Evolutionary conservation across 2,329 filamentous ascomycete genomes (phyloP).

Genomic region (Penicillium capsulatum): DNA sequence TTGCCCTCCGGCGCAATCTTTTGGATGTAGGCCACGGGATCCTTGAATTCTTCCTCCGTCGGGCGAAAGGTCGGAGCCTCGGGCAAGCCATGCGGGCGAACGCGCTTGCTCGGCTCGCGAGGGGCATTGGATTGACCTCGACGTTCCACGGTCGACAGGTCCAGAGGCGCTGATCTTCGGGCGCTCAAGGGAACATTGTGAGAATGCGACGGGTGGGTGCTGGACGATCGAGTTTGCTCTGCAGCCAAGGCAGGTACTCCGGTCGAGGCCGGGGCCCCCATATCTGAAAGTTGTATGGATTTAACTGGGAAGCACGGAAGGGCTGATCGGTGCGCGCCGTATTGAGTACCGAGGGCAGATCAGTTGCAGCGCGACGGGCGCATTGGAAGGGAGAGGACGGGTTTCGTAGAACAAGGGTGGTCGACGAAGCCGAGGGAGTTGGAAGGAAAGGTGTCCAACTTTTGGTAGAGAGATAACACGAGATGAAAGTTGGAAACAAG

Average conservation of each 20-base stretch:
- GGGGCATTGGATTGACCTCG: constrained; percentile 75
- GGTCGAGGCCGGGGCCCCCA: constrained; percentile 46
- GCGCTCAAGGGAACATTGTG: constrained; percentile 59
- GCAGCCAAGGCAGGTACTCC: constrained; percentile 35
- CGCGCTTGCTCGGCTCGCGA: constrained; percentile 71
- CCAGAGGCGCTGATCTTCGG: constrained; percentile 64
- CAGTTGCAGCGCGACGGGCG: constrained; percentile 31
- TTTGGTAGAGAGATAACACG: constrained; percentile 6
- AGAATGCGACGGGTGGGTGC: constrained; percentile 43
- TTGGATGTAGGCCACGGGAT: constrained; percentile 88
- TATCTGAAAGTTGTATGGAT: constrained; percentile 28
- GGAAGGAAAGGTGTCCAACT: background rate
- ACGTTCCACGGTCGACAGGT: constrained; percentile 85
- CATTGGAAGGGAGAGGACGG: constrained; percentile 29
- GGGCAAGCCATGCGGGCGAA: constrained; percentile 75
- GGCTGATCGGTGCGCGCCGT: constrained; percentile 23
- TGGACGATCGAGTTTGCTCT: constrained; percentile 38
- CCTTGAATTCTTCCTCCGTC: constrained; percentile 88
- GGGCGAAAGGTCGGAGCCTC: constrained; percentile 90
- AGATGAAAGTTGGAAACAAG: constrained; percentile 8
- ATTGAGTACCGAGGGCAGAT: constrained; percentile 27
- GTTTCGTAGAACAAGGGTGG: constrained; percentile 14
- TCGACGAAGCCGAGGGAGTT: constrained; percentile 5
- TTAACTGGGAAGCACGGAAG: constrained; percentile 9
- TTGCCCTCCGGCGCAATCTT: constrained; percentile 84